phyloP scores from a whole-genome alignment of 2,329 filamentous ascomycete species.

The Botryotinia convoluta region DNA sequence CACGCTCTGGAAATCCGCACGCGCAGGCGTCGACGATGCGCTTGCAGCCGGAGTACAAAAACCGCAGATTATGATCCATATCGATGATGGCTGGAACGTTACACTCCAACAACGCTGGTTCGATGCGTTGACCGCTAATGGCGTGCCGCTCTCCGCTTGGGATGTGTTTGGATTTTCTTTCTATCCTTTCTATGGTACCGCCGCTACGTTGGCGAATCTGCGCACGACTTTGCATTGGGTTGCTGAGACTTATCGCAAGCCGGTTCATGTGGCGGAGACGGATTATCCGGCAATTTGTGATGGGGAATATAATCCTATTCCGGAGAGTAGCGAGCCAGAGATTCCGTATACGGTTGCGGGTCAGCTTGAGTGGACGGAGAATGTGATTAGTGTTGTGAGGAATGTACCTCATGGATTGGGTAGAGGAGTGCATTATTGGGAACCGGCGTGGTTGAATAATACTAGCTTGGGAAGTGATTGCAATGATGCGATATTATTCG shows the following conservation, averaged over 20 bases:
- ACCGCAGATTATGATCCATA: slow-evolving; percentile 70
- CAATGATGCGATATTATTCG: slow-evolving; percentile 60
- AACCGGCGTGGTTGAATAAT: slow-evolving; percentile 49
- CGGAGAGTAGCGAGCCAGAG: slow-evolving; percentile 38
- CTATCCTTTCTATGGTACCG: slow-evolving; percentile 67
- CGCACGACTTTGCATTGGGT: slow-evolving; percentile 55
- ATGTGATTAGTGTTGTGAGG: slow-evolving; percentile 56
- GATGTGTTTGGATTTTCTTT: slow-evolving; percentile 71
- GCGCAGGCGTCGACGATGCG: slow-evolving; percentile 62
- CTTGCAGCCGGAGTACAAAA: slow-evolving; percentile 44
- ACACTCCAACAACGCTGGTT: slow-evolving; percentile 59
- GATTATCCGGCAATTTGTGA: slow-evolving; percentile 67
- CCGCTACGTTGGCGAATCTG: slow-evolving; percentile 57
- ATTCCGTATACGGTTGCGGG: slow-evolving; percentile 63
- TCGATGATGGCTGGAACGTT: slow-evolving; percentile 72
- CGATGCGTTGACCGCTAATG: slow-evolving; percentile 57
- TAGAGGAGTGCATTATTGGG: slow-evolving; percentile 63
- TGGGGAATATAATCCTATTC: slow-evolving; percentile 46
- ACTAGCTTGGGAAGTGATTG: slow-evolving; percentile 62
- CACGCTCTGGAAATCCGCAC: slow-evolving; percentile 56
- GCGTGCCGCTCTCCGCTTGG: slow-evolving; percentile 56
- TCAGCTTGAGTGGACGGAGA: slow-evolving; percentile 58
- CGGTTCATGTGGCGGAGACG: slow-evolving; percentile 65
- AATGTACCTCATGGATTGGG: slow-evolving; percentile 55
- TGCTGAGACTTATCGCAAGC: slow-evolving; percentile 60